A percentile compares a stretch with the other conserved stretches of the same genome.
These are phyloP conservation scores for Pythium coloratum DNA, from an alignment of 352 stramenopile genomes.

Conservation along the genomic window DNA sequence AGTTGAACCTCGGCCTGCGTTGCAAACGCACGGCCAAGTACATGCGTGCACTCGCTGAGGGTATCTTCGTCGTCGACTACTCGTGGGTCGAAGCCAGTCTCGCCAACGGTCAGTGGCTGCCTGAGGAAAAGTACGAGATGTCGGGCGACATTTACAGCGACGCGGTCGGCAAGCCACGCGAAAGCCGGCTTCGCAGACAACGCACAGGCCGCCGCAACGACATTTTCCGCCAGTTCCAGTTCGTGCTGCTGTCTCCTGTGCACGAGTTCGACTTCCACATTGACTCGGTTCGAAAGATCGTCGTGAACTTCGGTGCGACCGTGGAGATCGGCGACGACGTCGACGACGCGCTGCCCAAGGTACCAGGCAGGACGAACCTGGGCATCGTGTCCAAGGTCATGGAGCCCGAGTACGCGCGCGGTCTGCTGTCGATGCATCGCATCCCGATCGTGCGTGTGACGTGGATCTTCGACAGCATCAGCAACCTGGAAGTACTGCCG, in stretches of 20 bases:
- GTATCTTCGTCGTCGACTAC: constrained; percentile 74
- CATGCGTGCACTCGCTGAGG: constrained; percentile 80
- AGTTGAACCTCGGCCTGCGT: constrained; percentile 28
- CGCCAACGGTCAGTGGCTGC: constrained; percentile 58
- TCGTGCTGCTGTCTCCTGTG: constrained; percentile 69
- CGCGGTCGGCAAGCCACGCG: constrained; percentile 63
- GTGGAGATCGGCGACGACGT: constrained; percentile 32
- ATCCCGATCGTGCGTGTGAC: constrained; percentile 86
- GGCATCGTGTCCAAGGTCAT: constrained; percentile 80
- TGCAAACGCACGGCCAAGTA: constrained; percentile 87
- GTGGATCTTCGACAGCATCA: constrained; percentile 90
- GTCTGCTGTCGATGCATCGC: constrained; percentile 60
- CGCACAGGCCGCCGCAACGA: constrained; percentile 64
- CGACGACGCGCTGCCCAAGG: constrained; percentile 10
- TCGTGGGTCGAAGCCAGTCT: constrained; percentile 74
- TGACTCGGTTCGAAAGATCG: constrained; percentile 51
- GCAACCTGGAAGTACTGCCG: constrained; percentile 73
- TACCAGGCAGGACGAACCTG: constrained; percentile 29
- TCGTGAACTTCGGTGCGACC: constrained; percentile 69
- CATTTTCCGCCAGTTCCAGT: constrained; percentile 76
- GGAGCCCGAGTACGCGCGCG: constrained; percentile 47
- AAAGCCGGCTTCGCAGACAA: constrained; percentile 48
- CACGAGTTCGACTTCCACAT: constrained; percentile 78
- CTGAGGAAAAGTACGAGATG: constrained; percentile 74
- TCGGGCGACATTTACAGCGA: constrained; percentile 80